Evolutionary conservation across 768 basidiomycete genomes (phyloP), one percentile per base, ranked within the genome.

Genomic region (Russula compacta): DNA sequence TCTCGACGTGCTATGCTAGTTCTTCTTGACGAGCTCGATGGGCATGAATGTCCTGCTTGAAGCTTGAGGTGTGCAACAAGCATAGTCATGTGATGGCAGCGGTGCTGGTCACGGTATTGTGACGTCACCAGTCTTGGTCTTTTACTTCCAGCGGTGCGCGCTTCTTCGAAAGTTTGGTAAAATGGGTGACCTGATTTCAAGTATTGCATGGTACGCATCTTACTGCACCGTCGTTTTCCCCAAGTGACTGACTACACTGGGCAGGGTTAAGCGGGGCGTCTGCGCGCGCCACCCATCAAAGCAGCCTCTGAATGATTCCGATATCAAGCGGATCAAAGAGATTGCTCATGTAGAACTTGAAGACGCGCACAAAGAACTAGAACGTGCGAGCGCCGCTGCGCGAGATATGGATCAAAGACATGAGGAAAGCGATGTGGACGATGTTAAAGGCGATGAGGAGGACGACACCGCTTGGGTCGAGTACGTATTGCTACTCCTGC

Each of bases 241-340:
- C n/a, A 19, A 9, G 21, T 56, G 60, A 64, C 43, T 40, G 53
- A 62, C 58, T 48, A 59, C 52, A 8, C 60, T 32, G 42, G 29
- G 4, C 36, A 85, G 84, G 92, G 87, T 97, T 32, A 84, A 84
- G 64, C 81, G 89, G 56, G 95, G 97, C 9, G 82, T 84, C 17
- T 77, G 95, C 3, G 76, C 79, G 3, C 79, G 79, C 49, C 81
- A 93, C 66, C 95, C 97, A 2, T 74, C 77, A 69, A 92, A 89
- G 76, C 98, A 98, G 73, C 80, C 88, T 54, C 83, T 98, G 35
- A 92, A 97, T 69, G 91, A 95, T 69, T 76, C 82, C 54, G 97
- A 99, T 73, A 78, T 98, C 12, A 84, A 88, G 69, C 84, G 97
- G 29, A 91, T 98, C 53, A 92, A 92, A 66, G 79, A 86, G 21